Evolutionary conservation across 129 eudicot genomes (phyloP), one percentile per base, ranked within the genome.

Genomic region (Solidago caesia): DNA sequence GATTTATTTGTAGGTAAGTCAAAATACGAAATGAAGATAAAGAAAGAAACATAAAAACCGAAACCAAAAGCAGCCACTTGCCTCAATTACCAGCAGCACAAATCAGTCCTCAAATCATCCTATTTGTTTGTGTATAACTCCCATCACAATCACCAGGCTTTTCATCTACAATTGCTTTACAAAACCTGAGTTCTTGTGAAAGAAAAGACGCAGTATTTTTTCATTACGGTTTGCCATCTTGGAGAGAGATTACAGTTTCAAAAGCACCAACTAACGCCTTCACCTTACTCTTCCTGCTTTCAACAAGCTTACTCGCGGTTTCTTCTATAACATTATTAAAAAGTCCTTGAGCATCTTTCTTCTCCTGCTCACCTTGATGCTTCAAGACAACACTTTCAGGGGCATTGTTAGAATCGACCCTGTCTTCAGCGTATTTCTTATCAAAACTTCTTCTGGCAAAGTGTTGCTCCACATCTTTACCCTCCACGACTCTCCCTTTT

Each of bases 221-320:
- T 53, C 58, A 57, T 48, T 76, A 48, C 14, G 85, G 84, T 83
- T 84, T 86, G 56, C 79, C 78, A 51, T 88, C 97, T 82, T 94
- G 97, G 48, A 86, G 91, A 56, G 93, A 91, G 71, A 94, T 91
- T 27, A 94, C 97, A 5, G 97, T 86, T 83, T 94, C 99, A 13
- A 94, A 94, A 82, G 99, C 99, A 45, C 99, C 96, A 79, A 94
- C 99, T 87, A 94, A 85, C 4, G 99, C 97, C 81, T 88, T 91
- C 53, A 94, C 97, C 77, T 94, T 94, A 77, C 99, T 91, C 80
- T 88, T 94, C 86, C 96, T 85, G 71, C 66, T 87, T 75, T 80
- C 88, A 14, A 82, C 91, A 44, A 94, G 99, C 72, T 91, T 91
- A 73, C 91, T 94, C 47, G 93, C 96, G 9, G 97, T 86, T 77